Percentiles rank a stretch among this genome's conserved stretches.
phyloP scores from a whole-genome alignment of 73 alveolate genomes.

The Symbiodinium pilosum region DNA sequence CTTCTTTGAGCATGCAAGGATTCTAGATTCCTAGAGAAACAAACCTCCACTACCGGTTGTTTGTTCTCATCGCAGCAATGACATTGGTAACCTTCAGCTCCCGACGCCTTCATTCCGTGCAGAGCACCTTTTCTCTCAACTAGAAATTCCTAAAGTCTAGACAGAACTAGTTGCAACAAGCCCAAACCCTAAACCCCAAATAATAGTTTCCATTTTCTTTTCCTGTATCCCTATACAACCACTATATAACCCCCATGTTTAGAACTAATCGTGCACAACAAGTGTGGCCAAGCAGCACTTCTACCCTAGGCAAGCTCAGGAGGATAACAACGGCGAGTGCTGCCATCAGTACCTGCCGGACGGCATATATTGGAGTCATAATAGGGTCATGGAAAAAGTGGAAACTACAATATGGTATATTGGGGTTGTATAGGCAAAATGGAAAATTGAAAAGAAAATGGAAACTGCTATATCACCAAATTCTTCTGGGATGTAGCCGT shows the following conservation, averaged over 20 bases:
- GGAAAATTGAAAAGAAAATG: no score
- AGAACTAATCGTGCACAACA: not conserved
- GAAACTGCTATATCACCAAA: no score
- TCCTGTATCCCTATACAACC: not conserved
- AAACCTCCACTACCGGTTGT: no score
- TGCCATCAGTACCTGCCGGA: not conserved
- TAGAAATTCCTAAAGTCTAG: not conserved
- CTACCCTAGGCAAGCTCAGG: not conserved
- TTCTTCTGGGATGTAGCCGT: no score
- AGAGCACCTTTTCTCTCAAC: not conserved
- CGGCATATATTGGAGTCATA: not conserved
- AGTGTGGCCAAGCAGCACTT: not conserved
- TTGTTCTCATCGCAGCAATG: no score
- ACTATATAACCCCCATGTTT: not conserved
- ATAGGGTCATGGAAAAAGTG: not conserved
- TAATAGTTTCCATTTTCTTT: not conserved
- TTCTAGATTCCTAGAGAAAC: not conserved
- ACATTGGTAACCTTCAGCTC: no score
- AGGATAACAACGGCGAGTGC: not conserved
- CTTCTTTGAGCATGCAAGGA: not conserved
- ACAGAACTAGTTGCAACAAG: not conserved
- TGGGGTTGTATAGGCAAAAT: not conserved
- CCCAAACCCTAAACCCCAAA: not conserved
- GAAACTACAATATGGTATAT: no score
- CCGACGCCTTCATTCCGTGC: no score